Evolutionary conservation across 805 yeast species (phyloP), one percentile per base, ranked within the genome.

Genomic region (Barnettozyma pratensis): DNA sequence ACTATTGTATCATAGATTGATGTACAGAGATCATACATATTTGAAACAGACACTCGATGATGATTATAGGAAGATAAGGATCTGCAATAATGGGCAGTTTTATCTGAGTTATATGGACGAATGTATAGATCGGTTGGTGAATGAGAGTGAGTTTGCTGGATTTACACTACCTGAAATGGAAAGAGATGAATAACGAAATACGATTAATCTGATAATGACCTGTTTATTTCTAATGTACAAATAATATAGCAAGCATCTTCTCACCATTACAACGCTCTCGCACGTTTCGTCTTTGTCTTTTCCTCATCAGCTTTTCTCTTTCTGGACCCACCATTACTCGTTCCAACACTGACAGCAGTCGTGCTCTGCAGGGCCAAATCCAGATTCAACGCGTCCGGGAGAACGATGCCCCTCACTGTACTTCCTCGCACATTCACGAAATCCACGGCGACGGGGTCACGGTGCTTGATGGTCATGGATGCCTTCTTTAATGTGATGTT

Each of bases 341-440:
- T 14, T 8, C 26, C 32, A 10, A 41, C 39, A 25, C 44, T 12
- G 28, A n/a, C n/a, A 32, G 32, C 39, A 14, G 39, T 41, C 4
- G 59, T 61, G 50, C 80, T 85, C 14, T 80, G 75, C 44, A 85
- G 67, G 31, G 84, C 62, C 14, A 74, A 67, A 49, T 85, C 92
- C 43, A 92, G 66, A 49, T 92, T 88, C 53, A 91, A 67, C 19
- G 90, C 83, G 56, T 91, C 98, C 0, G 97, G 97, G 31, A 91
- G 73, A 30, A 88, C 71, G 39, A 87, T 85, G 64, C 85, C 83
- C 55, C 98, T 78, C 34, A 91, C 85, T 47, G 87, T 92, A 67
- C 83, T 91, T 3, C 98, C 98, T 60, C 98, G 76, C 32, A 92
- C 77, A 58, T 86, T 89, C 59, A 91, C 84, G 64, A 77, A 86